Base-by-base conservation (phyloP, 257 asterid genomes). In the Asclepias syriaca region DNA sequence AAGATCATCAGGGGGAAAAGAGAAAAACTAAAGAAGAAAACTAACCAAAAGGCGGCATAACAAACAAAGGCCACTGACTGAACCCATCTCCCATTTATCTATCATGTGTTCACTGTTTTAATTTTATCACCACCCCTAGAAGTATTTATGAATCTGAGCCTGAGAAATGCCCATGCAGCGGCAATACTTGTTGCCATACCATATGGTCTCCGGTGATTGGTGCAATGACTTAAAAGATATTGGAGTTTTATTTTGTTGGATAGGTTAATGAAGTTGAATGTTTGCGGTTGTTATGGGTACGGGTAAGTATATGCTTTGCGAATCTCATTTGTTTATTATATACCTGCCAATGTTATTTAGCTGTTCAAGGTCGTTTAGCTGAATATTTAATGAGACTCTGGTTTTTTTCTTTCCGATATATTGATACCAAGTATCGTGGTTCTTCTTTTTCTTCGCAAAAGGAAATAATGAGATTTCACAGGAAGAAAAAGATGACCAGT, bases 21-120 rank as follows among this genome's bases (percentile, higher is more conserved):
- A 5, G 32, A 32, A 13, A 34, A 59, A 54, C 24, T n/a, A 56
- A 3, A 10, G 43, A 37, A 7, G 40, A 49, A 70, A 61, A 29
- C 58, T 72, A 19, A 67, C n/a, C 53, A 49, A 21, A 56, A 45
- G 68, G 53, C 40, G 59, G 45, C 67, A 64, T 60, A 71, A 71
- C 69, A 64, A 73, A 27, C 37, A 70, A 14, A 19, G 24, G 66
- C 56, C 64, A 58, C 68, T 27, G 78, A 22, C 69, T 53, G 72
- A 40, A 66, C n/a, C 58, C n/a, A 34, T 29, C 14, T 21, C 39
- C 59, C 51, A 18, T 5, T 69, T 11, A 56, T 59, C 34, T 61
- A 1, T 46, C 14, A 16, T 16, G 39, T 69, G 71, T 51, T 39
- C 4, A 37, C 46, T 24, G 50, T n/a, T 65, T 29, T 60, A 43